Conservation (phyloP, 164 flowering plant genomes). For the Hamamelis virginiana region DNA sequence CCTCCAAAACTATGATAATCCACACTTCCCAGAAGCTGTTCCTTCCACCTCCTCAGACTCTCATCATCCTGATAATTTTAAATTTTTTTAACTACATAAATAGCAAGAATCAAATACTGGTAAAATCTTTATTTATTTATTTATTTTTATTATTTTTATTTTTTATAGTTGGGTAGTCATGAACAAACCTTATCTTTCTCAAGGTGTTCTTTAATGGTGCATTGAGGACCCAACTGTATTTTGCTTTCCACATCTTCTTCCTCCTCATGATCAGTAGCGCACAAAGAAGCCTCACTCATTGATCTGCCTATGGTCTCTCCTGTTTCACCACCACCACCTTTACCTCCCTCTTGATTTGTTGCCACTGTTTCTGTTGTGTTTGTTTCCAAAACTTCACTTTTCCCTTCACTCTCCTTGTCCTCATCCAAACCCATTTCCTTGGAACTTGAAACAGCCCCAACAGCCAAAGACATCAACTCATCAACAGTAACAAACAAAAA, state of each 20-base stretch:
- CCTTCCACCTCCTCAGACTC: conserved; percentile 59
- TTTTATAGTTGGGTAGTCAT: too few species aligned
- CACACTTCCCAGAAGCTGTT: conserved; percentile 54
- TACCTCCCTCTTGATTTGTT: conserved; percentile 13
- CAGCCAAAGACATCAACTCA: conserved; percentile 35
- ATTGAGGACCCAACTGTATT: conserved; percentile 44
- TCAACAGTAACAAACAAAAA: conserved; percentile 14
- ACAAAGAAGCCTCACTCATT: conserved; percentile 43
- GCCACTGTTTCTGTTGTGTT: neutral
- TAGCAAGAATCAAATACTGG: neutral
- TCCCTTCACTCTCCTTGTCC: conserved; percentile 20
- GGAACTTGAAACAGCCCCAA: conserved; percentile 38
- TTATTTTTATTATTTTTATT: too few species aligned
- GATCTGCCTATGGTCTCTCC: conserved; percentile 26
- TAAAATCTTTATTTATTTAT: neutral
- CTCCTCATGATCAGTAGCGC: conserved; percentile 37
- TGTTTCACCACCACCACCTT: conserved; percentile 15
- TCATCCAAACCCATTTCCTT: conserved; percentile 42
- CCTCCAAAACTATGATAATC: conserved; percentile 46
- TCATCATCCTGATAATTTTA: conserved; percentile 46
- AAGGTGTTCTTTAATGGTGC: conserved; percentile 40
- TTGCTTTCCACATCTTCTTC: conserved; percentile 43
- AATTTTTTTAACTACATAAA: neutral
- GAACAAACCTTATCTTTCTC: conserved; percentile 47
- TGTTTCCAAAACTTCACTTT: conserved; percentile 1